phyloP scores from a whole-genome alignment of 2,329 filamentous ascomycete genomes.

The Aphanocladium album region DNA sequence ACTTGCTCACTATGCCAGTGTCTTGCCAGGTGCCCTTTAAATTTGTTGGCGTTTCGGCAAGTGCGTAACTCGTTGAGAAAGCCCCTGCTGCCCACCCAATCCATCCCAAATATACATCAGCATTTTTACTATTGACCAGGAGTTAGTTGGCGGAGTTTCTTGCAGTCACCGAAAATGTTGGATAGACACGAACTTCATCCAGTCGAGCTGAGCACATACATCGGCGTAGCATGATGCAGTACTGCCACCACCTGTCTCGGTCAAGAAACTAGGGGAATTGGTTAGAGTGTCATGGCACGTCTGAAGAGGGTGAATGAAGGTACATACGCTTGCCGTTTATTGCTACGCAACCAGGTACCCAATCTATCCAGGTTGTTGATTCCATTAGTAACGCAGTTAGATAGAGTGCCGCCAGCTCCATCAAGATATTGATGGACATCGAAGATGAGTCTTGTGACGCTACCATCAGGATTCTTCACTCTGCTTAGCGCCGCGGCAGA shows the following conservation, averaged over 20 bases:
- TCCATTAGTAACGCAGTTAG: neutral
- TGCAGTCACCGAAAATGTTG: neutral
- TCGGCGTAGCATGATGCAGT: neutral
- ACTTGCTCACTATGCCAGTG: neutral
- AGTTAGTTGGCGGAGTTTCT: neutral
- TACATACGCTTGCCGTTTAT: neutral
- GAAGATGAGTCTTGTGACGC: neutral
- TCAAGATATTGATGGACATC: neutral
- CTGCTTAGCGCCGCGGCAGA: neutral
- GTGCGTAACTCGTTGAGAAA: neutral
- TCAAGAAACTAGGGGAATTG: neutral
- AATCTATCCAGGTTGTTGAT: neutral
- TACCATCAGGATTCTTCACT: neutral
- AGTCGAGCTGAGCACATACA: neutral
- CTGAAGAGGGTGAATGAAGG: neutral
- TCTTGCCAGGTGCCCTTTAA: neutral
- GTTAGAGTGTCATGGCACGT: neutral
- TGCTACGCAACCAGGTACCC: neutral
- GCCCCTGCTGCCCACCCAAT: neutral
- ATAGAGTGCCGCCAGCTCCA: neutral
- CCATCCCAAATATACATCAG: neutral
- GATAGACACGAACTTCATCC: neutral
- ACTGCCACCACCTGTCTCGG: neutral
- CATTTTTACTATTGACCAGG: neutral
- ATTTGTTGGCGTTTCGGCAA: neutral